phyloP scores from a whole-genome alignment of 2,329 filamentous ascomycete species.

The Ascochyta rabiei region DNA sequence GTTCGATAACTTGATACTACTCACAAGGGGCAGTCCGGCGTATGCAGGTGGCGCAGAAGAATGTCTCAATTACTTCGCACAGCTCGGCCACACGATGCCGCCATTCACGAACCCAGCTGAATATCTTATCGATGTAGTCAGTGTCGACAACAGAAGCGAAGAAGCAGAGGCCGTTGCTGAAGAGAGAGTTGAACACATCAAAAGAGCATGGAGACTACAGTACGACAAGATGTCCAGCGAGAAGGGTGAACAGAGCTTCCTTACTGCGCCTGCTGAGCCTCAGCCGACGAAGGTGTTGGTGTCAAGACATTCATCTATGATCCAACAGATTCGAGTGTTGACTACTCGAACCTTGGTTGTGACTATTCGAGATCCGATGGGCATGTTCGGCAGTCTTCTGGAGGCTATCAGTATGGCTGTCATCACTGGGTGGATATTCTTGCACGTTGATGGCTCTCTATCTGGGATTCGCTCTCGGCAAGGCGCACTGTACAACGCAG shows the following conservation, averaged over 20 bases:
- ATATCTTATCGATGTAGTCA: constrained; percentile 75
- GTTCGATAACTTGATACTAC: constrained; percentile 73
- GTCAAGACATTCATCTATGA: constrained; percentile 60
- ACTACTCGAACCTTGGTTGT: constrained; percentile 73
- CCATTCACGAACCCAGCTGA: constrained; percentile 80
- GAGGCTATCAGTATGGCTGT: constrained; percentile 75
- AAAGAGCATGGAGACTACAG: constrained; percentile 61
- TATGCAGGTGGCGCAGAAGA: constrained; percentile 67
- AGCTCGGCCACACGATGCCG: constrained; percentile 66
- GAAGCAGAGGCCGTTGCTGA: constrained; percentile 68
- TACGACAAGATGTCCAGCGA: constrained; percentile 19
- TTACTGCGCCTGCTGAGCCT: not conserved
- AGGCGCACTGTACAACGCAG: constrained; percentile 73
- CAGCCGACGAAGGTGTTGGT: constrained; percentile 16
- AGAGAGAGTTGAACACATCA: constrained; percentile 66
- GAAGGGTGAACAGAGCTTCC: constrained; percentile 13
- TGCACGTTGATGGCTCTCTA: constrained; percentile 67
- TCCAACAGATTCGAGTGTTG: constrained; percentile 68
- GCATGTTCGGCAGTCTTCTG: constrained; percentile 71
- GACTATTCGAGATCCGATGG: constrained; percentile 78
- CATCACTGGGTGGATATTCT: constrained; percentile 76
- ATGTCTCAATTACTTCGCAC: constrained; percentile 69
- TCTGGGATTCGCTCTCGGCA: constrained; percentile 75
- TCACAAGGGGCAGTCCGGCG: constrained; percentile 70
- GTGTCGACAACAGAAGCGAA: constrained; percentile 72